Evolutionary conservation across 2,329 filamentous ascomycete genomes (phyloP), one percentile per base, ranked within the genome.

Genomic region (Diplocarpon rosae): DNA sequence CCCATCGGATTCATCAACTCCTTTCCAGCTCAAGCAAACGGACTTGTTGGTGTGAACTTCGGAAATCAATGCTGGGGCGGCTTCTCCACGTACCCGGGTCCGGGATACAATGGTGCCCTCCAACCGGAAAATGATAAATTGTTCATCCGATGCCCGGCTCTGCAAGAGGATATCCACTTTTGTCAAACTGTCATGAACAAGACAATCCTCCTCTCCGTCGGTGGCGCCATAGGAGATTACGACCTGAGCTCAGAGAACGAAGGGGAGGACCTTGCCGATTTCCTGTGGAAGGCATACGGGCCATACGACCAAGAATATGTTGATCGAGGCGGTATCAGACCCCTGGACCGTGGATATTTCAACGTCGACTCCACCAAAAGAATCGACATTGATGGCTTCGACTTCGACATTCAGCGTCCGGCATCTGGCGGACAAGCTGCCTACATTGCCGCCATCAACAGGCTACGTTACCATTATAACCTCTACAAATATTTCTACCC

Each of bases 11-110:
- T 69, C 48, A 62, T 69, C 15, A 54, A 65, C 42, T 52, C 63
- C 4, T 69, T 69, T 50, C 65, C 66, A 10, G 56, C 60, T 5
- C 63, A 68, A 46, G 65, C 61, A n/a, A 65, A 69, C 42, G 66
- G 66, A 15, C 60, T 62, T 30, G 64, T 65, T 1, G 65, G 61
- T 1, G 58, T 63, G 32, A 65, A 69, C 51, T 67, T 66, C 45
- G 67, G 65, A 4, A 68, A 68, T 43, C 59, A 64, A 39, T 69
- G 67, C 50, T 63, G 59, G 33, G 51, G 54, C 1, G 60, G 58
- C 1, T 60, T 63, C 3, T 65, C 60, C 48, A 30, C 42, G 13
- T 50, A 48, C 0, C 55, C 59, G 9, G 52, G 51, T 14, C 55
- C 59, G 9, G 52, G 51, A 16, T 56, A 59, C 37, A 37, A 42